Evolutionary conservation across 2,329 filamentous ascomycete species (phyloP).

Genomic region (Colletotrichum viniferum): DNA sequence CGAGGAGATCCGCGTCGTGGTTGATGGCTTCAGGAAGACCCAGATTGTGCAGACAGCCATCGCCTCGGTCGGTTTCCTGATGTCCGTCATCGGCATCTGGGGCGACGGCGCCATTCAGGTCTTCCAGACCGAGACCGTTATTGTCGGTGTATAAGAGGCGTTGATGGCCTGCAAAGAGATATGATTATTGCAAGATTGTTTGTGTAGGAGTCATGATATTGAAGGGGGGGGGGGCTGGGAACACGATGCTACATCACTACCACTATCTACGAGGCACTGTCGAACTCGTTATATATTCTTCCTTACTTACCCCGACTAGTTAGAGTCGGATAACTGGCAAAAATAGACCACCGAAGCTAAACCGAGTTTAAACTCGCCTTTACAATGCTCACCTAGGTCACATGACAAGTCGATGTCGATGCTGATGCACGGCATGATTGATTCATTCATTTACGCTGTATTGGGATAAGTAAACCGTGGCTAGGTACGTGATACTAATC

Average conservation of each 20-base stretch:
- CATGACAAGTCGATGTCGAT: neutral
- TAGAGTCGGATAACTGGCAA: neutral
- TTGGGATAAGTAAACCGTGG: neutral
- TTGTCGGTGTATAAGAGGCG: slow-evolving; percentile 15
- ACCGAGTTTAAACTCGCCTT: neutral
- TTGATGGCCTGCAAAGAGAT: neutral
- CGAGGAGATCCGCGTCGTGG: slow-evolving; percentile 63
- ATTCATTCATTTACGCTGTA: neutral
- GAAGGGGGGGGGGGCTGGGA: neutral
- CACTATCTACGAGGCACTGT: slow-evolving; percentile 1
- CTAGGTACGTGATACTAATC: neutral
- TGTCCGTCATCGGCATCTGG: slow-evolving; percentile 70
- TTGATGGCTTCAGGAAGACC: slow-evolving; percentile 59
- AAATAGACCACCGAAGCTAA: slow-evolving; percentile 10
- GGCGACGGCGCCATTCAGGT: slow-evolving; percentile 56
- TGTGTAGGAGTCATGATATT: slow-evolving; percentile 11
- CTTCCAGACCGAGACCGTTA: slow-evolving; percentile 23
- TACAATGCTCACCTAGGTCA: neutral
- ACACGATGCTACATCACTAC: neutral
- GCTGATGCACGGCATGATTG: neutral
- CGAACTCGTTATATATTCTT: slow-evolving; percentile 16
- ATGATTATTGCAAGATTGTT: neutral
- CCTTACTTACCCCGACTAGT: neutral
- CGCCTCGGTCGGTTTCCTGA: slow-evolving; percentile 60
- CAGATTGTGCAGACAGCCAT: slow-evolving; percentile 59